Base-by-base conservation (phyloP, 1,284 basidiomycete genomes). In the Cutaneotrichosporon dermatis region DNA sequence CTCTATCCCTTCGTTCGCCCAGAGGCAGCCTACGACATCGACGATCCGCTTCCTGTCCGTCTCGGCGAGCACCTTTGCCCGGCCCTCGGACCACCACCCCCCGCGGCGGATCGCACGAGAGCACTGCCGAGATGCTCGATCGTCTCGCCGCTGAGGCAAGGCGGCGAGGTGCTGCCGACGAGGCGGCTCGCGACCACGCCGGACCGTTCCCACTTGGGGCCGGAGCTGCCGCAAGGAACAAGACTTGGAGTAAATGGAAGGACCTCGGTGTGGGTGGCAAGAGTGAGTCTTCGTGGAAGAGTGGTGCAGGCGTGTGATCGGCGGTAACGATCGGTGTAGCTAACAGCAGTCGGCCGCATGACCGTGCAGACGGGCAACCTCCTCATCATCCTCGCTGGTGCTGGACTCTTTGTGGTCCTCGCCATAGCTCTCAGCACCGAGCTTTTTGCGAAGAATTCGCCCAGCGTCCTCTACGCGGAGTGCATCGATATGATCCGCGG, bases 361-460 rank as follows among this genome's bases (percentile, higher is more conserved):
- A 88, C 89, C 0, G 86, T 85, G 54, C 84, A 87, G 66, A 89
- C 89, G 40, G 85, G 89, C 6, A 94, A 92, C 69, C 75, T 94
- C 12, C 82, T 85, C 6, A 88, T 96, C 54, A 92, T 96, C 64
- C 69, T 93, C 5, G 77, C 92, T 50, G 91, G 91, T 39, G 91
- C 89, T 25, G 88, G 86, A 39, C 82, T 90, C 39, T 90, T 90
- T 46, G 85, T 86, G 7, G 81, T 94, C 51, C 82, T 94, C 42
- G 80, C 88, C 15, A 92, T 94, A 68, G 88, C 90, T 10, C 82
- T 94, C 40, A 88, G 87, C 10, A 89, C 90, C 25, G 92, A 95
- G 76, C 82, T 96, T 6, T 94, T 95, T 76, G 92, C 92, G 12
- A 87, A 84, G 72, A 97, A 96, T 78, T 94, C 91, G 36, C 90